A percentile compares a stretch with the other conserved stretches of the same genome.
Conservation (phyloP, 352 stramenopile species). For the Globisporangium canariense region DNA sequence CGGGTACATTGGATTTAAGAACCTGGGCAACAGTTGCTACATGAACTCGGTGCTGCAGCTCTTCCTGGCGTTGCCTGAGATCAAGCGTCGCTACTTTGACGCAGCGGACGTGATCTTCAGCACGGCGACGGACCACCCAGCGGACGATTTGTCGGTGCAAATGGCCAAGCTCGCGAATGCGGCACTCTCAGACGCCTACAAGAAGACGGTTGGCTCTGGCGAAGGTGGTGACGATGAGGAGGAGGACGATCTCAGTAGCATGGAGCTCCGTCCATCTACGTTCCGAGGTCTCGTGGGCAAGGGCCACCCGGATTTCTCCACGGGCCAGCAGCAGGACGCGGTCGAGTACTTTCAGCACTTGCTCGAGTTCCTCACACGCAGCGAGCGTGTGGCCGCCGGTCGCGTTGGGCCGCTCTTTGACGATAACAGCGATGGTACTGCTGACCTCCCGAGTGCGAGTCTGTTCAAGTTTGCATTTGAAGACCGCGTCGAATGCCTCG, state of each 20-base stretch:
- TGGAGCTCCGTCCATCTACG: constrained; percentile 76
- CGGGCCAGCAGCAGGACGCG: constrained; percentile 96
- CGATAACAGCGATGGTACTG: constrained; percentile 27
- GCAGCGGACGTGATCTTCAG: constrained; percentile 54
- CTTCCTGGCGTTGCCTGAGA: constrained; percentile 80
- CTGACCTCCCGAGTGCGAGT: constrained; percentile 60
- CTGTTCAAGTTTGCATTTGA: constrained; percentile 94
- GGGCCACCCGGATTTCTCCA: constrained; percentile 95
- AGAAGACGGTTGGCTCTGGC: constrained; percentile 30
- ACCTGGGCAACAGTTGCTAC: constrained; percentile 99
- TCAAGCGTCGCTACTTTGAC: constrained; percentile 72
- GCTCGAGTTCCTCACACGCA: constrained; percentile 89
- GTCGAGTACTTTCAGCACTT: constrained; percentile 97
- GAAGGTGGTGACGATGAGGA: constrained; percentile 23
- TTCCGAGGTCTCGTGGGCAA: constrained; percentile 95
- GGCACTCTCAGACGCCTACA: constrained; percentile 88
- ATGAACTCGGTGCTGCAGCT: constrained; percentile 98
- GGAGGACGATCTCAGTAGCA: constrained; percentile 36
- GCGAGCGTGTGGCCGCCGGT: constrained; percentile 57
- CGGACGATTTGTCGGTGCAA: constrained; percentile 86
- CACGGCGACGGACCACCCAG: constrained; percentile 15
- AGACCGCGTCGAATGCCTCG: constrained; percentile 77
- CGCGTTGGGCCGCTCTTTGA: constrained; percentile 53
- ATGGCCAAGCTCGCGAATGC: constrained; percentile 91
- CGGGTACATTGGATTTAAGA: constrained; percentile 95